Evolutionary conservation across 2,329 filamentous ascomycete genomes (phyloP).

Genomic region (Cladosporium sp.): DNA sequence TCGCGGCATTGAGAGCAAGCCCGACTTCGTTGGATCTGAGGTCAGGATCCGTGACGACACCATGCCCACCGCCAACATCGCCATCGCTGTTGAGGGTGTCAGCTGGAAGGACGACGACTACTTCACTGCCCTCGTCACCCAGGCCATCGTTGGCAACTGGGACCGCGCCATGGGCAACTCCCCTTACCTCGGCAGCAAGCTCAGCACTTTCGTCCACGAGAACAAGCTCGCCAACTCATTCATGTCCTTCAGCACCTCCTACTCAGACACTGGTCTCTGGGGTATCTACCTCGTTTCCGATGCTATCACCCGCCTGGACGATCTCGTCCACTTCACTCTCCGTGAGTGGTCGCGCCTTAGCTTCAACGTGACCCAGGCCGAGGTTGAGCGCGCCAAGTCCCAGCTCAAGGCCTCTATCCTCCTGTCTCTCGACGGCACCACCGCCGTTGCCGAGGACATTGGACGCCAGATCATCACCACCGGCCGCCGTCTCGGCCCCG

Average conservation of each 20-base stretch:
- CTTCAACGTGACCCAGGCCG: constrained; percentile 78
- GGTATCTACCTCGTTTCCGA: constrained; percentile 98
- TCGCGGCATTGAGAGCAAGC: constrained; percentile 75
- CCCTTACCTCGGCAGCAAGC: constrained; percentile 95
- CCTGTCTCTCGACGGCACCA: constrained; percentile 94
- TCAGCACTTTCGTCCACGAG: constrained; percentile 90
- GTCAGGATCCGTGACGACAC: constrained; percentile 94
- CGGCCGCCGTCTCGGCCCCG: constrained; percentile 81
- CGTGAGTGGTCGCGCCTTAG: constrained; percentile 97
- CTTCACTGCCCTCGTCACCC: constrained; percentile 94
- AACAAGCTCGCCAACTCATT: constrained; percentile 98
- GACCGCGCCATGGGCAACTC: constrained; percentile 98
- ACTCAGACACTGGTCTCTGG: constrained; percentile 99
- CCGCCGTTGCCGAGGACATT: constrained; percentile 95
- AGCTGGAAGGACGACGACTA: constrained; percentile 99
- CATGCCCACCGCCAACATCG: constrained; percentile 93
- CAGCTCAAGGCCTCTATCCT: constrained; percentile 98
- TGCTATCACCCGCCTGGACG: constrained; percentile 80
- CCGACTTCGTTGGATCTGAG: constrained; percentile 95
- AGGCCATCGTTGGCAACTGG: constrained; percentile 99
- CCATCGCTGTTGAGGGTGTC: constrained; percentile 97
- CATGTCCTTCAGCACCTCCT: constrained; percentile 99
- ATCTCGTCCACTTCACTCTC: constrained; percentile 96
- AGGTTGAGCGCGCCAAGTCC: constrained; percentile 97
- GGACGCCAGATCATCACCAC: constrained; percentile 98